Evolutionary conservation across 805 yeast species (phyloP).

Genomic region (Candida germanica): DNA sequence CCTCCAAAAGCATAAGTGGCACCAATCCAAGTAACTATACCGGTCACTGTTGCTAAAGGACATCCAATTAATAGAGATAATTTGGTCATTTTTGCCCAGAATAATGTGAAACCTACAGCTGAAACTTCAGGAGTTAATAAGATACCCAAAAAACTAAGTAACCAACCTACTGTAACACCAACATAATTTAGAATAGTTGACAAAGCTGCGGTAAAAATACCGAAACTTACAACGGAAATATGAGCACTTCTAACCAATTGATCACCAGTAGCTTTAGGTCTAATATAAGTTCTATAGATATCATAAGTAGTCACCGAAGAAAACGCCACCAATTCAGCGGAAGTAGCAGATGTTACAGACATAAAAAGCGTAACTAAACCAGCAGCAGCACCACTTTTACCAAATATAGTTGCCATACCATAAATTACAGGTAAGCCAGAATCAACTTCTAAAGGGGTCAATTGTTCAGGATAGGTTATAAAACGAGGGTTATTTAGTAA

Average conservation of each 20-base stretch:
- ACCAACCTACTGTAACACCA: constrained; percentile 32
- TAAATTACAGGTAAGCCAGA: constrained; percentile 22
- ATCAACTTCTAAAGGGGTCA: constrained; percentile 16
- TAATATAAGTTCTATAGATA: constrained; percentile 23
- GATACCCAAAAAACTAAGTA: constrained; percentile 32
- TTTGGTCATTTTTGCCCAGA: constrained; percentile 32
- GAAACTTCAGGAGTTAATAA: constrained; percentile 25
- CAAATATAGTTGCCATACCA: constrained; percentile 20
- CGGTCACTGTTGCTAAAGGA: constrained; percentile 32
- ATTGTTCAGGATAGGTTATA: constrained; percentile 16
- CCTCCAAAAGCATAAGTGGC: constrained; percentile 29
- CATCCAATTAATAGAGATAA: constrained; percentile 39
- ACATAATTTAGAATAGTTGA: constrained; percentile 15
- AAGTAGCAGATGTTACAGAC: constrained; percentile 40
- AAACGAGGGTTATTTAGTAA: constrained; percentile 15
- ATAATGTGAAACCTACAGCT: constrained; percentile 21
- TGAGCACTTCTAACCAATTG: constrained; percentile 23
- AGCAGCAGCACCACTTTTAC: constrained; percentile 26
- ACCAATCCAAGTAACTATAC: constrained; percentile 37
- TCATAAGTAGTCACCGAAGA: constrained; percentile 31
- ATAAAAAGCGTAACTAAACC: constrained; percentile 33
- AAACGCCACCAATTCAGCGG: constrained; percentile 41
- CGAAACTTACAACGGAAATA: constrained; percentile 20
- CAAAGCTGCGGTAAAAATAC: constrained; percentile 18
- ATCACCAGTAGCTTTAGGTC: constrained; percentile 20